Evolutionary conservation across 2,329 filamentous ascomycete species (phyloP).

Genomic region (Botrytis cinerea): DNA sequence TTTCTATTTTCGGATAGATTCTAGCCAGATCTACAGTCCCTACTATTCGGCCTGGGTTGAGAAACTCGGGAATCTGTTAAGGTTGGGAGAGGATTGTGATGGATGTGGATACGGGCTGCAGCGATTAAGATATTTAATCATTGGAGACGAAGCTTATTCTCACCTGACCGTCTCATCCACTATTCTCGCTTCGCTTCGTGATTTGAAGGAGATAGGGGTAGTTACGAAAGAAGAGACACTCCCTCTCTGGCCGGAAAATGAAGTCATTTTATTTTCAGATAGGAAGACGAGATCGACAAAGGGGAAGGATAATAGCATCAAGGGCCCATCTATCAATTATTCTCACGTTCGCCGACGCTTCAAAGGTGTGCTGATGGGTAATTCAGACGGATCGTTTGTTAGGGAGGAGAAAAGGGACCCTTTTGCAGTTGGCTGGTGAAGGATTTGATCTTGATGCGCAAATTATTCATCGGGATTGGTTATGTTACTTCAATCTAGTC

Average conservation of each 20-base stretch:
- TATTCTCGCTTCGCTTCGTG: background rate
- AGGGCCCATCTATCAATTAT: background rate
- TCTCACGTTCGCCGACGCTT: background rate
- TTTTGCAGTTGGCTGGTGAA: conserved; percentile 9
- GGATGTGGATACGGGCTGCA: background rate
- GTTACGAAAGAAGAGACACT: background rate
- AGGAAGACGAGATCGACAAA: background rate
- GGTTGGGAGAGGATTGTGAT: background rate
- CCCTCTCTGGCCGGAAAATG: background rate
- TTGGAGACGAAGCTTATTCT: background rate
- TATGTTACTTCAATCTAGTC: background rate
- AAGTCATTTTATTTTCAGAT: background rate
- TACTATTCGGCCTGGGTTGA: background rate
- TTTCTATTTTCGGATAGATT: conserved; percentile 4
- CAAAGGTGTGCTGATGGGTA: background rate
- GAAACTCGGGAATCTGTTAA: background rate
- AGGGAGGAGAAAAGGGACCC: conserved; percentile 8
- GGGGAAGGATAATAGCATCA: background rate
- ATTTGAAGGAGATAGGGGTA: conserved; percentile 10
- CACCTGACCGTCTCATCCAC: background rate
- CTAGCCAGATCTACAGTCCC: background rate
- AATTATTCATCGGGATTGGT: background rate
- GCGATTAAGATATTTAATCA: background rate
- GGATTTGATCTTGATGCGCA: background rate
- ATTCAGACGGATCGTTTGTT: conserved; percentile 2